Base-by-base conservation (phyloP, 495 filamentous ascomycete species). In the Xylaria nigripes region DNA sequence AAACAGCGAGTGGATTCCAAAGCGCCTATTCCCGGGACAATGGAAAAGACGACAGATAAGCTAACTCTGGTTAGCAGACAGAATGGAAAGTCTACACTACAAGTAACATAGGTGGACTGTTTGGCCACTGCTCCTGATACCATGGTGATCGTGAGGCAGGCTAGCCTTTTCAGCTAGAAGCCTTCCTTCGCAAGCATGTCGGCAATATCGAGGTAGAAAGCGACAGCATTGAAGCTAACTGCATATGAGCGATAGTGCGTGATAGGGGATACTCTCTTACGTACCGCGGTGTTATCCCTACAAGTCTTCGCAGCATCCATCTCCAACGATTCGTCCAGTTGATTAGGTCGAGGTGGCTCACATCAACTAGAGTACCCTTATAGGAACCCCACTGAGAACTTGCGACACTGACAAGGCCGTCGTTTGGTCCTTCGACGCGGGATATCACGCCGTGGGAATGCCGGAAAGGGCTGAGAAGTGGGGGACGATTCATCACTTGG, bases 301-400 rank as follows among this genome's bases (percentile, higher is more conserved):
- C 81, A 61, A 85, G 70, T 57, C 84, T 76, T 58, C 80, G 82
- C 16, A 86, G 62, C 34, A 83, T 76, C 81, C 83, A 95, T 55
- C 83, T 79, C 29, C 95, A 55, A 48, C 86, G 75, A 62, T 95
- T 96, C 47, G 82, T 91, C 93, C 92, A 98, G 70, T 96, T 96
- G 68, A 96, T 98, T 48, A 95, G 72, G 61, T 96, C 90, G 5
- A 96, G 70, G 70, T 98, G 93, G 67, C 84, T 94, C 25, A 95
- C 89, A 9, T 81, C 82, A 5, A 90, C 69, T n/a, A 98, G 67
- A 2, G 93, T 96, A 3, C 93, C 93, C 66, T 92, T 87, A 66
- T 96, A 96, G 1, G 77, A 78, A n/a, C 93, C 93, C 90, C 92
- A 96, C 61, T 79, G 76, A 57, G 85, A 85, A 62, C 90, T 95